Evolutionary conservation across 768 basidiomycete genomes (phyloP).

Genomic region (Leccinellum rugosiceps): DNA sequence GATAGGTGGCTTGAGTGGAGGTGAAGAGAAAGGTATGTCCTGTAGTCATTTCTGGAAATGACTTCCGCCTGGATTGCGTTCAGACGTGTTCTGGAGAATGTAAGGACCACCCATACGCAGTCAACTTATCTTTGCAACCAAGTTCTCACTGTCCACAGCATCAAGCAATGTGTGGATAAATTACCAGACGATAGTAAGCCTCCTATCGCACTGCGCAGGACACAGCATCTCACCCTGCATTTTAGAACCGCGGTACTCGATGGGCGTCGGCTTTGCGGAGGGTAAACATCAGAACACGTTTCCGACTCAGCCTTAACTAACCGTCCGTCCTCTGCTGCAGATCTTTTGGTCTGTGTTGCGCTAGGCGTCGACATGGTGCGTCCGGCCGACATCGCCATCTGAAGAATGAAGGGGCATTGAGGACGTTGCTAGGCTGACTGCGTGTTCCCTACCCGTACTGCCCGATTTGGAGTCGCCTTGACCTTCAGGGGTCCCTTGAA

Average conservation of each 20-base stretch:
- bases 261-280: slow-evolving; percentile 93
- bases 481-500: slow-evolving; percentile 82
- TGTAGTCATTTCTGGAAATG: slow-evolving; percentile 4
- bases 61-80: slow-evolving; percentile 1
- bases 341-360: slow-evolving; percentile 86
- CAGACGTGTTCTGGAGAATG: slow-evolving; percentile 86
- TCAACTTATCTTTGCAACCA: neutral
- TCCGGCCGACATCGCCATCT: neutral
- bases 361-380: slow-evolving; percentile 90
- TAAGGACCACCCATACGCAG: slow-evolving; percentile 33
- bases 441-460: slow-evolving; percentile 90
- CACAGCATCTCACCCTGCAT: slow-evolving; percentile 9
- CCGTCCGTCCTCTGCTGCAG: slow-evolving; percentile 34
- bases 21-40: slow-evolving; percentile 79
- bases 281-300: slow-evolving; percentile 39
- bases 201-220: neutral
- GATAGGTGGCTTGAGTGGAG: slow-evolving; percentile 87
- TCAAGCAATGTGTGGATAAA: slow-evolving; percentile 76
- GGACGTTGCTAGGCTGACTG: slow-evolving; percentile 70
- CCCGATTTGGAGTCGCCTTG: slow-evolving; percentile 86
- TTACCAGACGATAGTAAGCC: slow-evolving; percentile 73
- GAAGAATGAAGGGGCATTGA: neutral
- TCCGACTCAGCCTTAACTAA: neutral
- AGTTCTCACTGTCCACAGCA: slow-evolving; percentile 41
- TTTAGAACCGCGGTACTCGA: slow-evolving; percentile 82